Evolutionary conservation across 176 grass and related monocot genomes (phyloP).

Genomic region (Juncus inflexus): DNA sequence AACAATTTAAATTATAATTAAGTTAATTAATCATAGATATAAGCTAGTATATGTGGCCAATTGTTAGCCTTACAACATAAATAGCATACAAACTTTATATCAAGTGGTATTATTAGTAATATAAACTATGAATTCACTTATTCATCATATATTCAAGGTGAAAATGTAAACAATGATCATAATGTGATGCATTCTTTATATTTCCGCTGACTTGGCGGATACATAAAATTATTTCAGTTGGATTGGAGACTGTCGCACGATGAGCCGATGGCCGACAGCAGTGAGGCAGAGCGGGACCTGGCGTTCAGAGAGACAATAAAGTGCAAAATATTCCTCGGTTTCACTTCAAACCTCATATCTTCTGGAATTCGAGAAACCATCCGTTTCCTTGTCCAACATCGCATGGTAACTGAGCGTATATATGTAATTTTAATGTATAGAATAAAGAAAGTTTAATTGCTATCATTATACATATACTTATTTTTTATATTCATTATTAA

Average conservation of each 20-base stretch:
- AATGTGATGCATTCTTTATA: not conserved
- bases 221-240: slow-evolving; percentile 35
- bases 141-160: not conserved
- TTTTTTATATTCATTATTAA: too few species aligned
- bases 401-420: slow-evolving; percentile 19
- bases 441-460: too few species aligned
- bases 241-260: slow-evolving; percentile 65
- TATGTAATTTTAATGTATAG: slow-evolving; percentile 29
- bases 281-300: slow-evolving; percentile 43
- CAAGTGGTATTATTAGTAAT: too few species aligned
- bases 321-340: slow-evolving; percentile 85
- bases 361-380: slow-evolving; percentile 68
- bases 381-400: slow-evolving; percentile 62
- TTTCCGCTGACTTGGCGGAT: slow-evolving; percentile 15
- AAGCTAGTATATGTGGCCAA: not conserved
- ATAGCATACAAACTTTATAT: too few species aligned
- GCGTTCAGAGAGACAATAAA: slow-evolving; percentile 54
- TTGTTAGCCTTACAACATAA: too few species aligned
- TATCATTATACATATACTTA: slow-evolving; percentile 20
- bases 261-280: slow-evolving; percentile 37
- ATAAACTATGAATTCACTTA: not conserved
- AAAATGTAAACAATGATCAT: not conserved
- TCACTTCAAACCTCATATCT: slow-evolving; percentile 80
- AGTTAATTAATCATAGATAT: too few species aligned
- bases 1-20: too few species aligned